These are phyloP conservation scores for Moesziomyces sp. DNA, from an alignment of 1,284 basidiomycete genomes.

Conservation along the genomic window DNA sequence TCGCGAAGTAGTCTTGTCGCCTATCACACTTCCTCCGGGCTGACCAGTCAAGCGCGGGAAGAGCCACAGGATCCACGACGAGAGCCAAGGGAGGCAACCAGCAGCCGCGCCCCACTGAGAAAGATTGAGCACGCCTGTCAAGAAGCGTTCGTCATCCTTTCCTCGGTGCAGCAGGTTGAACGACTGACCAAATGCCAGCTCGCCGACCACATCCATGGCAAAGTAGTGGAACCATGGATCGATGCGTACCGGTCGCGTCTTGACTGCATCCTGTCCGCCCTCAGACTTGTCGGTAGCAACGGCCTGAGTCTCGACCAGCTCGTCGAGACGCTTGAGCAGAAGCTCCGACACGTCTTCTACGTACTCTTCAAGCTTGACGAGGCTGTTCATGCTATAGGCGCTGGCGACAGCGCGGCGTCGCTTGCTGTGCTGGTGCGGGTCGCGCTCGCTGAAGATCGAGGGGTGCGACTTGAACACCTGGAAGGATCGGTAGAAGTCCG, in stretches of 20 bases:
- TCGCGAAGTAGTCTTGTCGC: conserved; percentile 39
- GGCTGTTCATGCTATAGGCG: conserved; percentile 57
- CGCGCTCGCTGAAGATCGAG: conserved; percentile 58
- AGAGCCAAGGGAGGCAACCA: conserved; percentile 44
- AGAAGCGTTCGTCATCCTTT: conserved; percentile 37
- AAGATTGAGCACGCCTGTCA: conserved; percentile 51
- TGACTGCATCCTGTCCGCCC: conserved; percentile 7
- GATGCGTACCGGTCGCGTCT: conserved; percentile 34
- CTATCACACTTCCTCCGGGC: conserved; percentile 51
- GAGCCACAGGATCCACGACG: conserved; percentile 29
- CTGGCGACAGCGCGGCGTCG: conserved; percentile 48
- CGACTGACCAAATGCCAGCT: conserved; percentile 51
- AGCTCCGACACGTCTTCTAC: conserved; percentile 49
- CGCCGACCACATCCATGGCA: conserved; percentile 59
- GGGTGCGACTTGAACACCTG: conserved; percentile 48
- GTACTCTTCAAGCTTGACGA: conserved; percentile 56
- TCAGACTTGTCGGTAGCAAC: conserved; percentile 2
- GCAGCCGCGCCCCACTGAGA: conserved; percentile 55
- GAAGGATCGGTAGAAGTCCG: conserved; percentile 46
- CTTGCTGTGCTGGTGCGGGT: conserved; percentile 50
- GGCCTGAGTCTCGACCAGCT: conserved; percentile 34
- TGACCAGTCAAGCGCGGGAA: conserved; percentile 45
- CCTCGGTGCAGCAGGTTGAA: conserved; percentile 47
- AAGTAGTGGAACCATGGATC: conserved; percentile 57
- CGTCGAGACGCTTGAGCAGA: conserved; percentile 41